These are phyloP conservation scores for Globisporangium lucens DNA, from an alignment of 352 stramenopile species.

Conservation along the genomic window DNA sequence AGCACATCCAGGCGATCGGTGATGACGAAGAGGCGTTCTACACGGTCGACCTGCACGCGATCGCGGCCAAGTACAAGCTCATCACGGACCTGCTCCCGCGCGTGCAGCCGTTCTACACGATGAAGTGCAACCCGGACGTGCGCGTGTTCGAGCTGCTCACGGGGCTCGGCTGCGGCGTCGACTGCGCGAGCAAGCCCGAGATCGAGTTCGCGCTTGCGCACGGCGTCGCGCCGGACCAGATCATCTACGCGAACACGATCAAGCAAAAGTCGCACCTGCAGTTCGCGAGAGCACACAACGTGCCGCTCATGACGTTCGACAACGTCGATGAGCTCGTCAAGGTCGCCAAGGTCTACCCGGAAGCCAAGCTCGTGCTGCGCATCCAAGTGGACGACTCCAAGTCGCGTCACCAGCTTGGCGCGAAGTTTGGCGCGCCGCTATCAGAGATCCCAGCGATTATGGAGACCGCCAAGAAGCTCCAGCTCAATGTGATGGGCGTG, in stretches of 20 bases:
- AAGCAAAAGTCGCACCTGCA: slow-evolving; percentile 76
- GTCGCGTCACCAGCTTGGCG: slow-evolving; percentile 66
- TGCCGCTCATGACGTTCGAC: slow-evolving; percentile 86
- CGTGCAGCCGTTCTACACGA: slow-evolving; percentile 83
- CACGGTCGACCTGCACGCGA: slow-evolving; percentile 47
- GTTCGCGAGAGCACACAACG: slow-evolving; percentile 48
- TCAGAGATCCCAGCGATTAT: slow-evolving; percentile 60
- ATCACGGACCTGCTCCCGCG: slow-evolving; percentile 45
- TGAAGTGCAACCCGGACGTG: slow-evolving; percentile 89
- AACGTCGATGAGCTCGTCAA: slow-evolving; percentile 82
- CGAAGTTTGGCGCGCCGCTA: slow-evolving; percentile 81
- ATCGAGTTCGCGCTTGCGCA: slow-evolving; percentile 63
- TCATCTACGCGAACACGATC: slow-evolving; percentile 91
- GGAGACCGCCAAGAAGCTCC: slow-evolving; percentile 44
- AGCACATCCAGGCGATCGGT: slow-evolving; percentile 26
- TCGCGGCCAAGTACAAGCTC: slow-evolving; percentile 47
- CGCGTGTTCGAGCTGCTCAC: slow-evolving; percentile 46
- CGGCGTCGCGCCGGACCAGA: slow-evolving; percentile 46
- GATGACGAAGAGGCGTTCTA: slow-evolving; percentile 60
- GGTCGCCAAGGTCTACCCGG: slow-evolving; percentile 32
- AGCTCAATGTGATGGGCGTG: slow-evolving; percentile 76
- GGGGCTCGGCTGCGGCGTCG: slow-evolving; percentile 62
- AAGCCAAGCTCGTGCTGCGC: slow-evolving; percentile 57
- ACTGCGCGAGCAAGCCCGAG: slow-evolving; percentile 85
- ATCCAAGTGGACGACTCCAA: slow-evolving; percentile 88